Evolutionary conservation across 1,139 yeast genomes (phyloP), one percentile per base, ranked within the genome.

Genomic region (Blastobotrys buckinghamii): DNA sequence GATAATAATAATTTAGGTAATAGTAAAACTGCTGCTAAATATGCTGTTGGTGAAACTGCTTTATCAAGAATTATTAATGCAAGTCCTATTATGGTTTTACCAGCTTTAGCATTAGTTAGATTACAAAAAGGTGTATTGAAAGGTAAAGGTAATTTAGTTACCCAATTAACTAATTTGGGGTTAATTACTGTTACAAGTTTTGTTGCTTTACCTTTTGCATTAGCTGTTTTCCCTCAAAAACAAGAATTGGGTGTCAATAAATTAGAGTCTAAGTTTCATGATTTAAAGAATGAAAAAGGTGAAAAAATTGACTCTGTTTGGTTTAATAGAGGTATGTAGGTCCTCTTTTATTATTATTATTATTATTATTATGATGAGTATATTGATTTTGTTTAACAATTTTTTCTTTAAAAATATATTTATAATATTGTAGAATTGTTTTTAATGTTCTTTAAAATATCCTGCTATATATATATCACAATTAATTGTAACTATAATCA

Each of bases 11-110:
- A 76, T 39, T 76, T 89, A 19, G 98, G 97, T 5, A 73, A 73
- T 33, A 89, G 97, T 8, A 82, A 84, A 65, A 78, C 74, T 35
- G 98, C 98, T 9, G 98, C 98, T 0, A 65, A 79, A 49, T 76
- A 83, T 55, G 98, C 98, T 0, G 98, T 92, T 42, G 97, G 95
- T 17, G 97, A 92, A 69, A 92, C 98, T 15, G 97, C 97, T 2
- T 81, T 92, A 38, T 85, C 95, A 46, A 77, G 98, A 63, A 96
- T 92, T 45, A 85, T 92, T 59, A 92, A 89, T 63, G 97, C 97
- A 20, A 87, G 98, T 0, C 98, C 98, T 19, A 78, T 92, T 59
- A 92, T 92, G 98, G 98, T 86, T 20, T 68, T 92, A 22, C 98
- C 98, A 1, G 97, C 98, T 1, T 74, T 92, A 59, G 65, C 87